Conservation (phyloP, 2,329 filamentous ascomycete species). For the Pseudodiploospora longispora region DNA sequence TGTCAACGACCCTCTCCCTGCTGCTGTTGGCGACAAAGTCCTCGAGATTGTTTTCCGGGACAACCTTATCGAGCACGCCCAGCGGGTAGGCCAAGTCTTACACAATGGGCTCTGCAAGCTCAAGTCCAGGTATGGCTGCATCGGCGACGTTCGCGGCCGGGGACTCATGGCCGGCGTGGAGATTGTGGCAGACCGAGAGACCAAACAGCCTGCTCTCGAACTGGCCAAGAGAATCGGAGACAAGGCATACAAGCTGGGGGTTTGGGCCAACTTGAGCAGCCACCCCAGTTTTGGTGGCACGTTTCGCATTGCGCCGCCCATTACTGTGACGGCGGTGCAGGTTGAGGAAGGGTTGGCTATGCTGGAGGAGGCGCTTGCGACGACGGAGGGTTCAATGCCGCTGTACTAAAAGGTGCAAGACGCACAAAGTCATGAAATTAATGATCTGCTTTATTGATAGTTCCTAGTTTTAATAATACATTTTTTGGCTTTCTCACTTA, state of each 20-base stretch:
- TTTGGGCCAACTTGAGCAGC: slow-evolving; percentile 50
- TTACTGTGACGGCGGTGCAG: slow-evolving; percentile 45
- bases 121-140: slow-evolving; percentile 47
- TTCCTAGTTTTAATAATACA: too few relatives aligned
- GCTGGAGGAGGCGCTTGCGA: slow-evolving; percentile 46
- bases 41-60: slow-evolving; percentile 53
- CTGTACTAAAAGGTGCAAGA: slow-evolving; percentile 14
- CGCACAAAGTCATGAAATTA: neutral
- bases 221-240: slow-evolving; percentile 40
- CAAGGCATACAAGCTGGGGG: slow-evolving; percentile 40
- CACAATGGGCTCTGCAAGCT: slow-evolving; percentile 38
- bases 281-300: slow-evolving; percentile 47
- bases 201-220: slow-evolving; percentile 38
- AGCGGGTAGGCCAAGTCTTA: slow-evolving; percentile 35
- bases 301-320: slow-evolving; percentile 52
- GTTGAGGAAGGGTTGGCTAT: slow-evolving; percentile 43
- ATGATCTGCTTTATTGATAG: neutral
- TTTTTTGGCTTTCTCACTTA: too few relatives aligned
- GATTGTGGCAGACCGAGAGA: slow-evolving; percentile 42
- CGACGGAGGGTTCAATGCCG: slow-evolving; percentile 22
- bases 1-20: slow-evolving; percentile 53
- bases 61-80: slow-evolving; percentile 38
- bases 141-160: slow-evolving; percentile 52
- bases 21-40: slow-evolving; percentile 52
- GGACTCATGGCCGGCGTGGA: slow-evolving; percentile 52